Evolutionary conservation across 345 rosid species (phyloP).

Genomic region (Clarkia xantiana): DNA sequence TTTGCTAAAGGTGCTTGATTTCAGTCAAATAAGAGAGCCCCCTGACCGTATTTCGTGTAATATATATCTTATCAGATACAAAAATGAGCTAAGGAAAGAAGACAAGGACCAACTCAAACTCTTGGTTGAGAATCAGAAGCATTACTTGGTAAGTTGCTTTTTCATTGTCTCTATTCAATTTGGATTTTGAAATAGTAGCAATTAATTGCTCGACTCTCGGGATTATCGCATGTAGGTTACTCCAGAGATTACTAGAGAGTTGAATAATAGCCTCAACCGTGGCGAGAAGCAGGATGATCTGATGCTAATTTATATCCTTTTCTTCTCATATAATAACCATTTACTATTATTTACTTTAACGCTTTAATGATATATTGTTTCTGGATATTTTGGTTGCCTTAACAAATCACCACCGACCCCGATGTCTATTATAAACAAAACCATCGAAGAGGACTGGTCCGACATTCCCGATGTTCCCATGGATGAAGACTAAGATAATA

Average conservation of each 20-base stretch:
- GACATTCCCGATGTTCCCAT: constrained; percentile 97
- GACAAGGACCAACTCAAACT: constrained; percentile 59
- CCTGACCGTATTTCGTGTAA: background rate
- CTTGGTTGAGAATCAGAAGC: constrained; percentile 55
- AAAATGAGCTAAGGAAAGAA: constrained; percentile 63
- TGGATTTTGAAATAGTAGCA: background rate
- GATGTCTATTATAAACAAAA: constrained; percentile 44
- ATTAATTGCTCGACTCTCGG: constrained; percentile 1
- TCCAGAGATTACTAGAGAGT: constrained; percentile 70
- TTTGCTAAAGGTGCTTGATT: too few relatives aligned
- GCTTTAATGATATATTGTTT: background rate
- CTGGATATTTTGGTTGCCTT: constrained; percentile 26
- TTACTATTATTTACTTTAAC: background rate
- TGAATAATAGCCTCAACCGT: constrained; percentile 61
- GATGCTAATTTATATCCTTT: constrained; percentile 71
- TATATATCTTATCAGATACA: constrained; percentile 38
- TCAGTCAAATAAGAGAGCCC: background rate
- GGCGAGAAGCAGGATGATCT: constrained; percentile 78
- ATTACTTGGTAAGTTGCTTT: constrained; percentile 47
- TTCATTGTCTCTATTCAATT: too few relatives aligned
- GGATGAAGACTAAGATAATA: constrained; percentile 64
- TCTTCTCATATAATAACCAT: background rate
- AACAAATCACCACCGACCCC: constrained; percentile 39
- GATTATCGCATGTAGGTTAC: constrained; percentile 40
- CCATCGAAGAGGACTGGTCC: constrained; percentile 75